Evolutionary conservation across 371 early-diverging fungal genomes (phyloP).

Genomic region (Syncephalis fuscata): DNA sequence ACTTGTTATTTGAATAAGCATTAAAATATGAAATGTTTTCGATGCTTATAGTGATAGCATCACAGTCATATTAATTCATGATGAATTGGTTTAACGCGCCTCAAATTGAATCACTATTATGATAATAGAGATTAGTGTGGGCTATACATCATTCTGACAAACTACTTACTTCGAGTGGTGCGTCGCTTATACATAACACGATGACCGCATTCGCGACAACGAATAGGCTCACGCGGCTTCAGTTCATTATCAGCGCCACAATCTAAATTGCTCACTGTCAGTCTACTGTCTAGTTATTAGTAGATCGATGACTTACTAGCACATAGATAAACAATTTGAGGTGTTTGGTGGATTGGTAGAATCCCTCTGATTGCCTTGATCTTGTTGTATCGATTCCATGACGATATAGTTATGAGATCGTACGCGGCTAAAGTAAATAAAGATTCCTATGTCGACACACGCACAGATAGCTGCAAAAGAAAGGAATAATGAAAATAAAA

Average conservation of each 20-base stretch:
- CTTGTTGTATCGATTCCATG: too few species aligned
- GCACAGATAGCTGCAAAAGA: too few species aligned
- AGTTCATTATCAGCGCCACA: slow-evolving; percentile 83
- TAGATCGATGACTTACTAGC: background rate
- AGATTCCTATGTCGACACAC: too few species aligned
- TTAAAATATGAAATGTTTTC: too few species aligned
- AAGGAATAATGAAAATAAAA: too few species aligned
- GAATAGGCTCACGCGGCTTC: slow-evolving; percentile 87
- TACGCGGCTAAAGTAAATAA: too few species aligned
- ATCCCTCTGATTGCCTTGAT: too few species aligned
- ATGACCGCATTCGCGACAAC: slow-evolving; percentile 91
- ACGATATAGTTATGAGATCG: too few species aligned
- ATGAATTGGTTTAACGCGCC: slow-evolving; percentile 42
- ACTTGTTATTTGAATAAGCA: too few species aligned
- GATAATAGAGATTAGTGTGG: background rate
- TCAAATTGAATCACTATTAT: slow-evolving; percentile 68
- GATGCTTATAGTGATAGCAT: background rate
- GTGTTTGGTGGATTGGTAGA: background rate
- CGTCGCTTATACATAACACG: slow-evolving; percentile 95
- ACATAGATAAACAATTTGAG: slow-evolving; percentile 4
- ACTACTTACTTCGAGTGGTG: slow-evolving; percentile 71
- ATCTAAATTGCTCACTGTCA: slow-evolving; percentile 18
- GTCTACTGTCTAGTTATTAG: background rate
- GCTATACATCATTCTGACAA: background rate
- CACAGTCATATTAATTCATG: background rate